These are phyloP conservation scores for Aleurites moluccanus DNA, from an alignment of 441 rosid species.

Conservation along the genomic window DNA sequence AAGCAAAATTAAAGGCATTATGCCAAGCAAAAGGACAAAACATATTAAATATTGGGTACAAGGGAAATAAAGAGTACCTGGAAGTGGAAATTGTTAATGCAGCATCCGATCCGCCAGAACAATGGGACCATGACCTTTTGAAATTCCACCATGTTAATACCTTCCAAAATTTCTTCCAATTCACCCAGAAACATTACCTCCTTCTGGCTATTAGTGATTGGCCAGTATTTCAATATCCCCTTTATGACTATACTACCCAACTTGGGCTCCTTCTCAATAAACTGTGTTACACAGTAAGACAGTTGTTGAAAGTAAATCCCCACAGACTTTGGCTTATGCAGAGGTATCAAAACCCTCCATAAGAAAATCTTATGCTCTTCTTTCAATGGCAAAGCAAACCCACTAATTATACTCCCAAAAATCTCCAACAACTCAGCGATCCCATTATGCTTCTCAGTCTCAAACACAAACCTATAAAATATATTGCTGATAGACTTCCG, in stretches of 20 bases:
- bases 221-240: slow-evolving; percentile 85
- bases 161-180: slow-evolving; percentile 81
- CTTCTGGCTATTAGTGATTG: slow-evolving; percentile 80
- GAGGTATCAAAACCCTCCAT: slow-evolving; percentile 76
- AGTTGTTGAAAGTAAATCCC: slow-evolving; percentile 79
- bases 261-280: slow-evolving; percentile 77
- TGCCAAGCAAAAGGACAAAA: background rate
- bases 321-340: slow-evolving; percentile 83
- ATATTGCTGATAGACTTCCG: slow-evolving; percentile 78
- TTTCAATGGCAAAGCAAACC: slow-evolving; percentile 85
- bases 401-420: slow-evolving; percentile 79
- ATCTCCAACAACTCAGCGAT: slow-evolving; percentile 85
- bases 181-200: slow-evolving; percentile 88
- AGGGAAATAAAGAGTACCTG: slow-evolving; percentile 50
- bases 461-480: slow-evolving; percentile 69
- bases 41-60: background rate
- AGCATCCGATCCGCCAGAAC: slow-evolving; percentile 71
- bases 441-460: slow-evolving; percentile 82
- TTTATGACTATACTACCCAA: slow-evolving; percentile 60
- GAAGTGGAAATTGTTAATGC: slow-evolving; percentile 79
- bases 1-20: background rate
- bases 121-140: slow-evolving; percentile 75
- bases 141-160: slow-evolving; percentile 64
- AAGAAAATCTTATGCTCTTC: slow-evolving; percentile 89
- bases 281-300: slow-evolving; percentile 72